Evolutionary conservation across 2,329 filamentous ascomycete genomes (phyloP).

Genomic region (Aspergillus oerlinghausenensis): DNA sequence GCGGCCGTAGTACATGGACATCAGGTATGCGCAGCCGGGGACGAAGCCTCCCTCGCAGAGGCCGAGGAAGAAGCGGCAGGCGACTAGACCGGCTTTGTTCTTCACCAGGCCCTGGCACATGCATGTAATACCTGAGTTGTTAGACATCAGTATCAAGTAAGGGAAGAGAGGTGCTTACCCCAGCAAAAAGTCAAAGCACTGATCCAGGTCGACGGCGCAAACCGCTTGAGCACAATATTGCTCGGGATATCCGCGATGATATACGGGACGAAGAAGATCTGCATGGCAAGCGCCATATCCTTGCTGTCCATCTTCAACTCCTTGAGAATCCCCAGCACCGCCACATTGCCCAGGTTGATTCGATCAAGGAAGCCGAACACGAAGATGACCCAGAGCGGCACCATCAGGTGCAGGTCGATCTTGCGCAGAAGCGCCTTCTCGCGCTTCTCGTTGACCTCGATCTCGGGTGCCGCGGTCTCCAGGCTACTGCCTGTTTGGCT

Average conservation of each 20-base stretch:
- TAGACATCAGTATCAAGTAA: background rate
- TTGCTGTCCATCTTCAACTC: constrained; percentile 16
- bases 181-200: background rate
- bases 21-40: constrained; percentile 29
- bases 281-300: background rate
- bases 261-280: constrained; percentile 26
- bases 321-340: constrained; percentile 16
- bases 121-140: constrained; percentile 17
- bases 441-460: background rate
- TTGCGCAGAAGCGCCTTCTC: constrained; percentile 12
- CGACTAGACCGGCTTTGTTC: constrained; percentile 24
- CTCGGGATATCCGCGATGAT: constrained; percentile 24
- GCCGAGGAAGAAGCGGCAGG: constrained; percentile 29
- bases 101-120: constrained; percentile 30
- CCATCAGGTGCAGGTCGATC: constrained; percentile 20
- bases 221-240: constrained; percentile 24
- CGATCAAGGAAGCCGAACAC: constrained; percentile 20
- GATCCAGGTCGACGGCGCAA: constrained; percentile 14
- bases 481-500: background rate
- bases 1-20: constrained; percentile 33
- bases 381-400: constrained; percentile 18
- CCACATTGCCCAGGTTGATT: constrained; percentile 21
- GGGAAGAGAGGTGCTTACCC: background rate
- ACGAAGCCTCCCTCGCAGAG: constrained; percentile 35
- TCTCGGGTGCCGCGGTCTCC: background rate